Percentiles rank a stretch among this genome's conserved stretches.
phyloP scores from a whole-genome alignment of 2,329 filamentous ascomycete species.

The Arthrobotrys entomopaga region DNA sequence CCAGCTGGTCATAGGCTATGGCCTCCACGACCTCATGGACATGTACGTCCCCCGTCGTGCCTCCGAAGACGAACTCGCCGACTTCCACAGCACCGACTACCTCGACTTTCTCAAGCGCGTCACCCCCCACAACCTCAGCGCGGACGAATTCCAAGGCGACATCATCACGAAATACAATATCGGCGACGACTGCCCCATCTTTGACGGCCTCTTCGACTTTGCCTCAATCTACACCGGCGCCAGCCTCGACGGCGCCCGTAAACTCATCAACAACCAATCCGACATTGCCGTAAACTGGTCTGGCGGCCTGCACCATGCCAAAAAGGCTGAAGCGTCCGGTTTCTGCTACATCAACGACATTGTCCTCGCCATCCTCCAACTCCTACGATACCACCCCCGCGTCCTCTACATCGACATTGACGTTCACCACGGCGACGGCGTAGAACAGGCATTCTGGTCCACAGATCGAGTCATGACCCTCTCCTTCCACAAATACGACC shows the following conservation, averaged over 20 bases:
- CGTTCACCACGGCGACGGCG: slow-evolving; percentile 75
- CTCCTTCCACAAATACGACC: slow-evolving; percentile 77
- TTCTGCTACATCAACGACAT: slow-evolving; percentile 98
- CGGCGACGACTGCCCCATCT: slow-evolving; percentile 93
- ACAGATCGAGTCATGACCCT: slow-evolving; percentile 78
- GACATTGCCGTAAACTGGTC: slow-evolving; percentile 99
- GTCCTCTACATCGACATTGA: slow-evolving; percentile 76
- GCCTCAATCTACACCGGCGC: slow-evolving; percentile 92
- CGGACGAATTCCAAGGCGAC: slow-evolving; percentile 91
- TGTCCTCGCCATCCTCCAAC: slow-evolving; percentile 73
- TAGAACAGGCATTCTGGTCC: slow-evolving; percentile 77
- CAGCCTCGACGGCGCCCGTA: slow-evolving; percentile 88
- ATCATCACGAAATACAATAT: slow-evolving; percentile 84
- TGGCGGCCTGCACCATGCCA: slow-evolving; percentile 94
- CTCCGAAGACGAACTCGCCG: slow-evolving; percentile 84
- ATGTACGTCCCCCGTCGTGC: slow-evolving; percentile 86
- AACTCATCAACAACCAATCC: slow-evolving; percentile 84
- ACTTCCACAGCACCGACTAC: slow-evolving; percentile 89
- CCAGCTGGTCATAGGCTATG: slow-evolving; percentile 91
- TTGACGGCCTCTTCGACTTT: slow-evolving; percentile 94
- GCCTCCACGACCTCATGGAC: slow-evolving; percentile 97
- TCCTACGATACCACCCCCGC: slow-evolving; percentile 72
- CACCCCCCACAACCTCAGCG: slow-evolving; percentile 95
- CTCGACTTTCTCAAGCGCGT: slow-evolving; percentile 86
- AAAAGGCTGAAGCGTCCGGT: slow-evolving; percentile 89